Evolutionary conservation across 306 rosid species (phyloP), one percentile per base, ranked within the genome.

Genomic region (Acacia confusa): DNA sequence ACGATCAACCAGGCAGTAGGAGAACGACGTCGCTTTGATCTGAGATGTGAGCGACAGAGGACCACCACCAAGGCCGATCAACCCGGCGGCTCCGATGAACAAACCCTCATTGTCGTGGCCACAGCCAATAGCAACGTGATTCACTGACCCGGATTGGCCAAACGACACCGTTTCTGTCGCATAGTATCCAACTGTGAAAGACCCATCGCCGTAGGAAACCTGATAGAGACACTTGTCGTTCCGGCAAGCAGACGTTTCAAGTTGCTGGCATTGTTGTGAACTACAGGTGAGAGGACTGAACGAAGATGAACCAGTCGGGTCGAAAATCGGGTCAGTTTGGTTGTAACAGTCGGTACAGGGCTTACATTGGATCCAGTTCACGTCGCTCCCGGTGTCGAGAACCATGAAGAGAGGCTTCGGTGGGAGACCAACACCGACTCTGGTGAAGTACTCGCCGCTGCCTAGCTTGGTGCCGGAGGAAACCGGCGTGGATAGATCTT

Each of bases 281-380:
- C 47, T 72, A 79, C 97, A 93, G 12, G 92, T 2, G 16, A 93
- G 81, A 0, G 75, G 47, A 4, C 36, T 2, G 45, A 77, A 88
- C 0, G 92, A 77, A 9, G 94, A 83, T 11, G 97, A 91, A 2
- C 64, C 12, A 1, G 52, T 13, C 45, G 94, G 97, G 81, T 88
- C 79, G 76, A 87, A 93, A 40, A 91, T 13, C 45, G 92, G 93
- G 78, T 90, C 97, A 69, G 91, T 3, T 68, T 93, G 93, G 15
- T 84, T 80, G 90, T 91, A 93, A 28, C 97, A 93, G 0, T 73
- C 87, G 61, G 70, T 2, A 47, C 97, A 93, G 0, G 97, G 97
- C 82, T 81, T n/a, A 82, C 97, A 90, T 32, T 91, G 97, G 24
- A 93, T 83, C 97, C 97, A 93, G 40, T 81, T 90, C 57, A 90